Percentiles rank a stretch among this genome's conserved stretches.
Conservation (phyloP, 768 basidiomycete genomes). For the Tylopilus rubrobrunneus region DNA sequence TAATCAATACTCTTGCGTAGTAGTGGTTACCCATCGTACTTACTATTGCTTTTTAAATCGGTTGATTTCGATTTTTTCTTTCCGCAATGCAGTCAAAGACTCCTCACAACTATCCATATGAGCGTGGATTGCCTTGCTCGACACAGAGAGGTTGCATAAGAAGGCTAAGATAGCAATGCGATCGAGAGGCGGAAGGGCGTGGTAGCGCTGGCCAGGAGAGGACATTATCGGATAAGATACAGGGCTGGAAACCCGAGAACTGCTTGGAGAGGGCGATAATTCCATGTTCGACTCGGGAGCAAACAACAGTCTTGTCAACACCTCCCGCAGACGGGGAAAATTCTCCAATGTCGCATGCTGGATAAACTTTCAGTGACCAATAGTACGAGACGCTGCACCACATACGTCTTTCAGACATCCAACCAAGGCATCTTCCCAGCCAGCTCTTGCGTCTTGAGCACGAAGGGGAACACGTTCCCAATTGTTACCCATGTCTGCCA, state of each 20-base stretch:
- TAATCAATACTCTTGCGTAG: constrained; percentile 11
- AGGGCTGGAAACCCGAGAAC: constrained; percentile 49
- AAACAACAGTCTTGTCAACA: constrained; percentile 72
- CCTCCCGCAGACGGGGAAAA: constrained; percentile 68
- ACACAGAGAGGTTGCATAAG: constrained; percentile 85
- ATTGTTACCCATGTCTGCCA: constrained; percentile 80
- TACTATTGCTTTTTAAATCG: constrained; percentile 84
- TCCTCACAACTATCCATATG: constrained; percentile 91
- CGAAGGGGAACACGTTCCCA: constrained; percentile 80
- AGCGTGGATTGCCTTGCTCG: constrained; percentile 81
- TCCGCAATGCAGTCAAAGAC: constrained; percentile 85
- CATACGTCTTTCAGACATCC: constrained; percentile 88
- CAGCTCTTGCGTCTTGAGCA: constrained; percentile 68
- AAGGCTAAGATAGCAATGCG: constrained; percentile 85
- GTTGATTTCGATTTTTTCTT: constrained; percentile 95
- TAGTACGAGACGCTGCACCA: constrained; percentile 18
- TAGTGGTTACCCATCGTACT: constrained; percentile 32
- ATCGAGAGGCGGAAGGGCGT: constrained; percentile 66
- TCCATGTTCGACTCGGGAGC: constrained; percentile 50
- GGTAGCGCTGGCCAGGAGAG: constrained; percentile 66
- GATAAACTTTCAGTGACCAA: constrained; percentile 3
- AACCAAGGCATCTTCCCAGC: constrained; percentile 90
- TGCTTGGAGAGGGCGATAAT: constrained; percentile 40
- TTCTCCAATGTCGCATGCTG: constrained; percentile 73
- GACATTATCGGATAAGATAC: constrained; percentile 40